phyloP scores from a whole-genome alignment of 2,329 filamentous ascomycete genomes.

The Exophiala spinifera region DNA sequence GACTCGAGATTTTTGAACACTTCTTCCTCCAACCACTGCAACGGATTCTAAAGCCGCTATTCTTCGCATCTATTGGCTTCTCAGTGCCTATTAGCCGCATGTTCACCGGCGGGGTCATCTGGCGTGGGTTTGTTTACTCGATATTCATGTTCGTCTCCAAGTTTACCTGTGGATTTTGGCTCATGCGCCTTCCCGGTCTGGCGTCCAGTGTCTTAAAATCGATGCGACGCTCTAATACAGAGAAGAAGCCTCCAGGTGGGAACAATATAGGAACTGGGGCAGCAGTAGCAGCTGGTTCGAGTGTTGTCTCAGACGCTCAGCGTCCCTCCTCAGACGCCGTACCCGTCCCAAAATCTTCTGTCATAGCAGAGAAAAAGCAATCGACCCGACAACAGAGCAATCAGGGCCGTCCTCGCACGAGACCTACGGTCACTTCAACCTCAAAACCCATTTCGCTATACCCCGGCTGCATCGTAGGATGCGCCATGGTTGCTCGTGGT shows the following conservation, averaged over 20 bases:
- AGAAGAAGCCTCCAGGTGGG: no score
- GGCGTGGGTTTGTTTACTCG: constrained; percentile 71
- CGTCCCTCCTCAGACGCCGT: constrained; percentile 1
- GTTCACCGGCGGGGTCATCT: constrained; percentile 62
- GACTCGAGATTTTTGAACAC: constrained; percentile 41
- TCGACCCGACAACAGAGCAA: no score
- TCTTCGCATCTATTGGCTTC: constrained; percentile 74
- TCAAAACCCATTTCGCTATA: constrained; percentile 53
- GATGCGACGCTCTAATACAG: no score
- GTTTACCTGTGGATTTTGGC: constrained; percentile 57
- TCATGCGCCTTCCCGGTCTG: constrained; percentile 49
- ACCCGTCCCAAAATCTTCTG: not conserved
- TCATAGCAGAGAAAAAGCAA: no score
- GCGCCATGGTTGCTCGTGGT: constrained; percentile 73
- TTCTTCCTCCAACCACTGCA: constrained; percentile 48
- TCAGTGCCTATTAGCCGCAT: constrained; percentile 71
- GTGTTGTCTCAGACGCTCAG: no score
- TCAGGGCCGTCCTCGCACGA: not conserved
- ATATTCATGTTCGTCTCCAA: constrained; percentile 67
- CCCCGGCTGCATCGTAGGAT: constrained; percentile 63
- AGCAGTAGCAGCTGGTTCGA: no score
- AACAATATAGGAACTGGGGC: no score
- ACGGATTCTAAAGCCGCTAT: constrained; percentile 64
- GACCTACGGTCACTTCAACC: constrained; percentile 36
- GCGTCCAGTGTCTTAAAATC: no score